Evolutionary conservation across 108 stramenopile genomes (phyloP).

Genomic region (Schizochytrium sp.): DNA sequence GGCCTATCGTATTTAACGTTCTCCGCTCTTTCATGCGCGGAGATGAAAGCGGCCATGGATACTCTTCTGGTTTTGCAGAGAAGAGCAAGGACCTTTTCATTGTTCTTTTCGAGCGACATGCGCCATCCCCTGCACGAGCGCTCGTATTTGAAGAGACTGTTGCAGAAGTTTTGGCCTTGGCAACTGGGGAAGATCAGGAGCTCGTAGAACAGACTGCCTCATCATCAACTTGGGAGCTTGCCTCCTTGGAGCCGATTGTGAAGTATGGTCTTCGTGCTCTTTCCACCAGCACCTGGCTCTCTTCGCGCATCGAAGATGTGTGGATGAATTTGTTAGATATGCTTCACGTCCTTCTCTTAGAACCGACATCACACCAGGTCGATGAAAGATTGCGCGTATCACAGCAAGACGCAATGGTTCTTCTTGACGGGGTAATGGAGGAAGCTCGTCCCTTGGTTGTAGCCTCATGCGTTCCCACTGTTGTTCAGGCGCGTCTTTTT

Average conservation of each 20-base stretch:
- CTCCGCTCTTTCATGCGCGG: conserved; percentile 11
- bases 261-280: conserved; percentile 32
- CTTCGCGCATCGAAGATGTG: conserved; percentile 27
- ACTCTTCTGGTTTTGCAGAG: conserved; percentile 45
- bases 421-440: conserved; percentile 45
- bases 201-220: background rate
- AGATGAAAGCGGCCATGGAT: background rate
- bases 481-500: background rate
- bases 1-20: conserved; percentile 39
- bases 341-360: background rate
- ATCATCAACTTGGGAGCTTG: conserved; percentile 26
- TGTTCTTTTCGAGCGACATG: conserved; percentile 1
- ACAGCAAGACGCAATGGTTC: background rate
- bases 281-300: background rate
- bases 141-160: conserved; percentile 52
- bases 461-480: conserved; percentile 33
- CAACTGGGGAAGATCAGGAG: background rate
- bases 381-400: background rate
- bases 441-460: conserved; percentile 4
- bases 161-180: background rate
- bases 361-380: background rate
- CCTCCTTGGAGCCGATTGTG: conserved; percentile 34
- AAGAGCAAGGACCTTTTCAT: background rate
- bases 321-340: conserved; percentile 44
- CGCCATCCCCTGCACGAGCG: conserved; percentile 35